Percentiles rank a stretch among this genome's conserved stretches.
phyloP scores from a whole-genome alignment of 306 rosid genomes.

The Cucurbita moschata region DNA sequence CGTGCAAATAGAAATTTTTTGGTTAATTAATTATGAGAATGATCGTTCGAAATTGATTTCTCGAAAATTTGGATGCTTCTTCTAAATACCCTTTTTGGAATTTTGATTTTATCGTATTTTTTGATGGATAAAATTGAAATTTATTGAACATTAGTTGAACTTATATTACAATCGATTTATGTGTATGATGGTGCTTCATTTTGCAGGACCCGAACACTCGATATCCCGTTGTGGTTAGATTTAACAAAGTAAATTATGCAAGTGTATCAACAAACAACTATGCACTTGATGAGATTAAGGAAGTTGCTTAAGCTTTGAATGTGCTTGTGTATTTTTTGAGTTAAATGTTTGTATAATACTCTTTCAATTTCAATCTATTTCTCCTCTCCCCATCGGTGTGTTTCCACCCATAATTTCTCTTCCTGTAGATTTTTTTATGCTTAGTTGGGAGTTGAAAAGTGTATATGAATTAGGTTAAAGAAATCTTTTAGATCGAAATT shows the following conservation, averaged over 20 bases:
- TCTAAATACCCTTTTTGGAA: no score
- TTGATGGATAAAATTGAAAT: not conserved
- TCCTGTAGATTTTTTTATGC: not conserved
- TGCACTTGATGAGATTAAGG: constrained; percentile 16
- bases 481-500: no score
- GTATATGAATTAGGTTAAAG: no score
- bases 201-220: constrained; percentile 16
- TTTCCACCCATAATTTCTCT: not conserved
- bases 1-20: not conserved
- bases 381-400: constrained; percentile 1
- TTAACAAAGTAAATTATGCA: constrained; percentile 17
- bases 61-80: no score
- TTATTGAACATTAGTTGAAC: not conserved
- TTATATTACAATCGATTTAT: not conserved
- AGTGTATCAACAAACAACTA: constrained; percentile 21
- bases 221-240: constrained; percentile 19
- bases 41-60: not conserved
- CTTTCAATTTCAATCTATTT: constrained; percentile 9
- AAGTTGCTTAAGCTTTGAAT: constrained; percentile 4
- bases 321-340: not conserved
- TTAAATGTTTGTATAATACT: constrained; percentile 8
- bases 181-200: not conserved
- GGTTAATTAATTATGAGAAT: not conserved
- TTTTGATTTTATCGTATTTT: not conserved
- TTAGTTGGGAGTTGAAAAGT: no score